These are phyloP conservation scores for Xylaria acuta DNA, from an alignment of 495 filamentous ascomycete genomes.

Conservation along the genomic window DNA sequence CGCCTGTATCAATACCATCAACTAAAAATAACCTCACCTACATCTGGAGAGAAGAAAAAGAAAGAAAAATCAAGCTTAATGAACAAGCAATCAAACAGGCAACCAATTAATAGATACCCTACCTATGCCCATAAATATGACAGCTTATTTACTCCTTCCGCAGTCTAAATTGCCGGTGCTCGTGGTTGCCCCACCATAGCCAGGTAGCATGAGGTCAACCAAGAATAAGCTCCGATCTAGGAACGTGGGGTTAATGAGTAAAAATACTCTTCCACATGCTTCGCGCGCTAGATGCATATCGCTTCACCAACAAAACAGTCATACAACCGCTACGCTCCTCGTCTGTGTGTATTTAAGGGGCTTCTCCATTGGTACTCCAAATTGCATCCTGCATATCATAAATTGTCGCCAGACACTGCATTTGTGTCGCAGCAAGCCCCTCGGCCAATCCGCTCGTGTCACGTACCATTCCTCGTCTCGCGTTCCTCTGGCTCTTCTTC, in stretches of 20 bases:
- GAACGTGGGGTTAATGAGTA: conserved; percentile 48
- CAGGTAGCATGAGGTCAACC: conserved; percentile 23
- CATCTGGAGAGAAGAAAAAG: too few species aligned
- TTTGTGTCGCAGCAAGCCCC: background rate
- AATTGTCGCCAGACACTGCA: conserved; percentile 1
- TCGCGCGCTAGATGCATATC: background rate
- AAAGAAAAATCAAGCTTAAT: too few species aligned
- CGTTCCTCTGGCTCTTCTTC: background rate
- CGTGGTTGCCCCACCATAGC: background rate
- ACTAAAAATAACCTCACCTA: too few species aligned
- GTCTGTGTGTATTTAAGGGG: conserved; percentile 1
- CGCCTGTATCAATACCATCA: too few species aligned
- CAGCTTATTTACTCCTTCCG: too few species aligned
- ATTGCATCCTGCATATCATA: background rate
- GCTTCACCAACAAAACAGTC: conserved; percentile 11
- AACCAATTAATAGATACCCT: too few species aligned
- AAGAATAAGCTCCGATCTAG: conserved; percentile 51
- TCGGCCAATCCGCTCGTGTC: background rate
- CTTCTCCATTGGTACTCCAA: background rate
- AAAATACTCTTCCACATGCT: conserved; percentile 18
- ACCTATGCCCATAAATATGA: too few species aligned
- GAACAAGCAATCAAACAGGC: too few species aligned
- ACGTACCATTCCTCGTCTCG: conserved; percentile 2
- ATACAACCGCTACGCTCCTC: background rate
- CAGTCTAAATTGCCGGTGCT: background rate